Base-by-base conservation (phyloP, 2,329 filamentous ascomycete species). In the Diaporthe citri region DNA sequence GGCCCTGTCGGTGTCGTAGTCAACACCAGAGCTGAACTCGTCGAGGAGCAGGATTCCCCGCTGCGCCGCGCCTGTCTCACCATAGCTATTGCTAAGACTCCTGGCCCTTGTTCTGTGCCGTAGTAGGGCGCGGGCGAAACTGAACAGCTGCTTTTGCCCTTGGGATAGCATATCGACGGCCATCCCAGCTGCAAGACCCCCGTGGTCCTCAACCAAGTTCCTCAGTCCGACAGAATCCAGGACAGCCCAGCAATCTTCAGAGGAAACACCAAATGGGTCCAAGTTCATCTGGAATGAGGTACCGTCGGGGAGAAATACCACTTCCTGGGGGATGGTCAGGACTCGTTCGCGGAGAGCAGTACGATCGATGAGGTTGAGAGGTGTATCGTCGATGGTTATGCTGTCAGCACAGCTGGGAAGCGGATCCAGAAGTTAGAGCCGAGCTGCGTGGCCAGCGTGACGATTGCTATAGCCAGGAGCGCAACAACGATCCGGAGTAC, bases 321-420 rank as follows among this genome's bases (percentile, higher is more conserved):
- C 78, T 8, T 89, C 88, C 77, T 90, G 88, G 0, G 88, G 86
- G 0, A 89, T 79, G 1, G 86, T 85, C 31, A 87, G 86, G 34
- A 89, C 80, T 0, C 84, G 84, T 34, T 83, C 80, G 22, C 88
- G 85, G 0, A 89, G 80, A 0, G 79, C 79, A 0, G 79, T 41
- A 2, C 86, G 82, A 36, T 85, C 77, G 6, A 89, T 80, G 7
- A 75, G 74, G 22, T 79, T 62, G 0, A 84, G 78, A 0, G 79
- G 75, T 0, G 84, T 57, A n/a, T 78, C 80, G 62, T 88, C 87
- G 20, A 89, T 86, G 0, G 77, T 67, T 28, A 87, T 83, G 28
- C 80, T 78, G 9, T 72, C 36, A 0, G 72, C 43, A 3, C 78
- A 78, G 0, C 73, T 77, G 0, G 81, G 72, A 0, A 83, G 73